Evolutionary conservation across 192 early-diverging fungal genomes (phyloP).

Genomic region (Coemansia sp.): DNA sequence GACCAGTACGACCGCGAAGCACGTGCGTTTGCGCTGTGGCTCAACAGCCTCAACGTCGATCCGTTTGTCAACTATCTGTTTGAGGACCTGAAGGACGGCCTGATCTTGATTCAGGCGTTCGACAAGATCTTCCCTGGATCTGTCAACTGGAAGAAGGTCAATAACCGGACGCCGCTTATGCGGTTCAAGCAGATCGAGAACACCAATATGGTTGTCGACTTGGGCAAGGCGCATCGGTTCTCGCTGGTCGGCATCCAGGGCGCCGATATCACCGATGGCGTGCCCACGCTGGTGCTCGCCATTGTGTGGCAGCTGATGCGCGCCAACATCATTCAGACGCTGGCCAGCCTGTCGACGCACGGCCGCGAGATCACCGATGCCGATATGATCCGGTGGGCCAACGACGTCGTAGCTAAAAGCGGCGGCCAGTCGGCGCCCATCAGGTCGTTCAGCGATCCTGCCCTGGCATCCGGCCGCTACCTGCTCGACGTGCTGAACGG

Average conservation of each 20-base stretch:
- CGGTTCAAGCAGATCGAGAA: slow-evolving; percentile 99
- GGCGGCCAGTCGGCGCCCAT: slow-evolving; percentile 64
- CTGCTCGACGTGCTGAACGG: slow-evolving; percentile 91
- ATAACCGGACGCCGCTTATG: slow-evolving; percentile 65
- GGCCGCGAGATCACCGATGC: slow-evolving; percentile 84
- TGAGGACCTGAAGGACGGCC: slow-evolving; percentile 90
- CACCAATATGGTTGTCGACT: slow-evolving; percentile 85
- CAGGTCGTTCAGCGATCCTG: slow-evolving; percentile 79
- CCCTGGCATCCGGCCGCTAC: slow-evolving; percentile 75
- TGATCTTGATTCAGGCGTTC: slow-evolving; percentile 89
- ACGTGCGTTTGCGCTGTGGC: slow-evolving; percentile 92
- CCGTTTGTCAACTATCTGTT: slow-evolving; percentile 98
- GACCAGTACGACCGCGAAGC: slow-evolving; percentile 58
- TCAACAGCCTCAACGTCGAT: slow-evolving; percentile 95
- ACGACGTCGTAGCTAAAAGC: slow-evolving; percentile 63
- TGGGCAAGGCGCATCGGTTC: slow-evolving; percentile 84
- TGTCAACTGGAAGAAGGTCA: slow-evolving; percentile 93
- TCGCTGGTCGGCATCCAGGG: slow-evolving; percentile 95
- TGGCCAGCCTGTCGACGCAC: slow-evolving; percentile 77
- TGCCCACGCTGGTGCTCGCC: slow-evolving; percentile 83
- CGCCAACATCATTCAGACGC: slow-evolving; percentile 89
- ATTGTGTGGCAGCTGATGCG: slow-evolving; percentile 99
- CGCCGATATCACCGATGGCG: slow-evolving; percentile 89
- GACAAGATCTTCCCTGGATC: slow-evolving; percentile 89
- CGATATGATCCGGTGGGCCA: slow-evolving; percentile 96